phyloP scores from a whole-genome alignment of 495 filamentous ascomycete species.

The Aspergillus steynii region DNA sequence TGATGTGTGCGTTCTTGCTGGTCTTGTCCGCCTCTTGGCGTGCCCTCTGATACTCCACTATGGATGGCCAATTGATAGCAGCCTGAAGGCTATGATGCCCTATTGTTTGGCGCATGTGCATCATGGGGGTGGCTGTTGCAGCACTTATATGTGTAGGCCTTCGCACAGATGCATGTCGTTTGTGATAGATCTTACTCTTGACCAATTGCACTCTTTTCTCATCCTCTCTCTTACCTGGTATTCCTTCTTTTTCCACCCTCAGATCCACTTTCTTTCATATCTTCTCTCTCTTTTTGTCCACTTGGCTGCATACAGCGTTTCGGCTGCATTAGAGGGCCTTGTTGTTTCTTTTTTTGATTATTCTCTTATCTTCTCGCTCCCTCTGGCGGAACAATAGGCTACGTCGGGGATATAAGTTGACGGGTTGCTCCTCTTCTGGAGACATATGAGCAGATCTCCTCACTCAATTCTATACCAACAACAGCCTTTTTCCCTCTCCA shows the following conservation, averaged over 20 bases:
- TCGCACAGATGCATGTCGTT: background rate
- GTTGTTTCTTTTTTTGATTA: background rate
- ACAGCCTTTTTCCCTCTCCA: background rate
- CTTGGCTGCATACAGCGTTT: conserved; percentile 1
- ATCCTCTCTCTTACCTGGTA: conserved; percentile 5
- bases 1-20: conserved; percentile 4
- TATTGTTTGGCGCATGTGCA: conserved; percentile 4
- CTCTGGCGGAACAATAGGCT: background rate
- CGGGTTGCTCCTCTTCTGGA: background rate
- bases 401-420: conserved; percentile 6
- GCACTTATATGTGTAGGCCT: conserved; percentile 2
- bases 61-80: conserved; percentile 8
- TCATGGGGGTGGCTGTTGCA: conserved; percentile 1
- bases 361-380: conserved; percentile 1
- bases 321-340: background rate
- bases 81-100: conserved; percentile 10
- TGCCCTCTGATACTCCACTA: conserved; percentile 1
- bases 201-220: conserved; percentile 4
- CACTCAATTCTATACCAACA: conserved; percentile 1
- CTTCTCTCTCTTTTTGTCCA: conserved; percentile 1
- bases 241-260: conserved; percentile 1
- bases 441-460: background rate
- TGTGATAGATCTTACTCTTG: conserved; percentile 4
- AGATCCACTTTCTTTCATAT: conserved; percentile 1
- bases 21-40: conserved; percentile 5